Conservation (phyloP, 305 asterid species). For the Andrographis paniculata region DNA sequence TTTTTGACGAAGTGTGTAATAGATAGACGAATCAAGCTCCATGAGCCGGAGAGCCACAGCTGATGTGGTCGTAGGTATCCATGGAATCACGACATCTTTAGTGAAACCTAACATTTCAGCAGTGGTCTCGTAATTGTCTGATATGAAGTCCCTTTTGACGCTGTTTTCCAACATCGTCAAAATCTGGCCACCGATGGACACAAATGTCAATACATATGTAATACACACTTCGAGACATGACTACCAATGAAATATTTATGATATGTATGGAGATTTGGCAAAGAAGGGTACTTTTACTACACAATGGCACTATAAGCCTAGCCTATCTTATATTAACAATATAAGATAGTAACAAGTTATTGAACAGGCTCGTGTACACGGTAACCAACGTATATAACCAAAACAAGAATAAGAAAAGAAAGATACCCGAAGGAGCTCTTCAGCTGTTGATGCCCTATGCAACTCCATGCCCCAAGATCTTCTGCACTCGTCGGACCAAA, state of each 20-base stretch:
- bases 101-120: conserved; percentile 41
- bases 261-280: too few species aligned
- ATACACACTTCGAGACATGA: not conserved
- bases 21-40: conserved; percentile 66
- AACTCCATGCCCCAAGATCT: conserved; percentile 55
- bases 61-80: conserved; percentile 69
- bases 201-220: conserved; percentile 3
- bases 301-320: not conserved
- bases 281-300: too few species aligned
- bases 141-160: conserved; percentile 55
- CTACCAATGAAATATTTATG: too few species aligned
- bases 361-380: too few species aligned
- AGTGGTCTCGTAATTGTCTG: conserved; percentile 46
- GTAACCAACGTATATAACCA: too few species aligned
- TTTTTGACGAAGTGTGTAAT: conserved; percentile 38
- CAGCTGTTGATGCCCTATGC: conserved; percentile 47
- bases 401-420: not conserved
- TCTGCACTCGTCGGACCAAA: conserved; percentile 66
- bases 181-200: conserved; percentile 31
- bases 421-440: conserved; percentile 70
- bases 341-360: too few species aligned
- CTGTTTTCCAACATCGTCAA: conserved; percentile 54
- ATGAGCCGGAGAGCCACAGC: conserved; percentile 72
- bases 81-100: conserved; percentile 48
- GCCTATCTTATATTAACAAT: too few species aligned